Percentiles rank a stretch among this genome's conserved stretches.
Conservation (phyloP, 805 yeast species). For the Ogataea corticis region DNA sequence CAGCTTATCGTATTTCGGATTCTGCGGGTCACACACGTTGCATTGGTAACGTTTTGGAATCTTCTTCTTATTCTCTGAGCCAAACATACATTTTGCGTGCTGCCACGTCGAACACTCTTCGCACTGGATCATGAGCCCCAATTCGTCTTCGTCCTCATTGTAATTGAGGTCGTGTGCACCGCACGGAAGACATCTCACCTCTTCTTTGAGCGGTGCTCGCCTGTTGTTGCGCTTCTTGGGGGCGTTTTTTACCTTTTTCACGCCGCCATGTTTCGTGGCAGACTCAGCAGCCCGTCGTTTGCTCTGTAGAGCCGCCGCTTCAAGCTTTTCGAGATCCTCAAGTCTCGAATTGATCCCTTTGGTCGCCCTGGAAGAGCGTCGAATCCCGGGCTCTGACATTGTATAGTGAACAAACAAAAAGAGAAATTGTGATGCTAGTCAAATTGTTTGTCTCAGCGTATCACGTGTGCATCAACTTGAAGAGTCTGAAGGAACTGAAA, state of each 20-base stretch:
- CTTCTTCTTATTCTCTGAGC: slow-evolving; percentile 34
- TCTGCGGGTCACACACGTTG: slow-evolving; percentile 49
- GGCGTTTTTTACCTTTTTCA: slow-evolving; percentile 21
- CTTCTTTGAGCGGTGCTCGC: slow-evolving; percentile 35
- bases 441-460: too few species aligned
- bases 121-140: slow-evolving; percentile 65
- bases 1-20: slow-evolving; percentile 34
- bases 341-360: slow-evolving; percentile 41
- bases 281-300: slow-evolving; percentile 13
- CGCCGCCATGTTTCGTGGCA: slow-evolving; percentile 16
- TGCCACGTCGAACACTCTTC: slow-evolving; percentile 72
- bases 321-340: slow-evolving; percentile 26
- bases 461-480: too few species aligned
- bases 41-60: slow-evolving; percentile 55
- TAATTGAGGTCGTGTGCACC: slow-evolving; percentile 59
- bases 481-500: too few species aligned
- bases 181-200: slow-evolving; percentile 61
- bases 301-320: slow-evolving; percentile 8
- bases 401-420: background rate
- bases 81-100: slow-evolving; percentile 64
- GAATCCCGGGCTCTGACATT: slow-evolving; percentile 25
- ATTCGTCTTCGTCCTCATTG: slow-evolving; percentile 53
- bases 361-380: slow-evolving; percentile 44
- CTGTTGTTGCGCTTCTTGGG: slow-evolving; percentile 16
- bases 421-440: too few species aligned